Evolutionary conservation across 345 rosid genomes (phyloP).

Genomic region (Gossypium rotundifolium): DNA sequence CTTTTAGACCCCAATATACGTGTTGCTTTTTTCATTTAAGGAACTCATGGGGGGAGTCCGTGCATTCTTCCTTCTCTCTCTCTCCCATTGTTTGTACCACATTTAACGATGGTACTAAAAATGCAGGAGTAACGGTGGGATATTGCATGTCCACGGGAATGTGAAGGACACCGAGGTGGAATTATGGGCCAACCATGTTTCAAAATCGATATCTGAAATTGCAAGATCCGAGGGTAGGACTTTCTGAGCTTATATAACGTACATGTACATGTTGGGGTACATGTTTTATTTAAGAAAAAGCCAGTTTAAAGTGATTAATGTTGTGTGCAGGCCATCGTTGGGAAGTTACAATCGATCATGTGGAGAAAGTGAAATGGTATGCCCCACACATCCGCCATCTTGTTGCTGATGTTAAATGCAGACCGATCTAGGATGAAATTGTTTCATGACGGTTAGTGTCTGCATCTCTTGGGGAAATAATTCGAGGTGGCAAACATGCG

Average conservation of each 20-base stretch:
- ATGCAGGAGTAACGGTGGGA: conserved; percentile 79
- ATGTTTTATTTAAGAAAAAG: not conserved
- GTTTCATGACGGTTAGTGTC: not conserved
- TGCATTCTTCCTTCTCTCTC: not conserved
- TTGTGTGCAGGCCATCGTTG: conserved; percentile 54
- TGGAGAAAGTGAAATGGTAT: conserved; percentile 94
- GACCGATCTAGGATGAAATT: conserved; percentile 15
- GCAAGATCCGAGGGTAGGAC: conserved; percentile 65
- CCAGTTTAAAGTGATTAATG: not conserved
- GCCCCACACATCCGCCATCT: conserved; percentile 92
- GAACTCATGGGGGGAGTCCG: not conserved
- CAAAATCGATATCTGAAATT: conserved; percentile 45
- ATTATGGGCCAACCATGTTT: conserved; percentile 50
- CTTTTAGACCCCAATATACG: not conserved
- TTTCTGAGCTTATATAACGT: not conserved
- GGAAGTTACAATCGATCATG: conserved; percentile 61
- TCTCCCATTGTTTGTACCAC: not conserved
- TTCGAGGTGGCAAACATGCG: not conserved
- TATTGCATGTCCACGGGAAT: conserved; percentile 80
- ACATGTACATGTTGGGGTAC: not conserved
- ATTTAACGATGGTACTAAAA: conserved; percentile 11
- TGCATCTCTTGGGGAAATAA: not conserved
- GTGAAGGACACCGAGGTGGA: conserved; percentile 70
- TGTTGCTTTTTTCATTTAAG: not conserved
- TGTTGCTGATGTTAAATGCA: conserved; percentile 78